Base-by-base conservation (phyloP, 441 rosid species). In the Corymbia citriodora region DNA sequence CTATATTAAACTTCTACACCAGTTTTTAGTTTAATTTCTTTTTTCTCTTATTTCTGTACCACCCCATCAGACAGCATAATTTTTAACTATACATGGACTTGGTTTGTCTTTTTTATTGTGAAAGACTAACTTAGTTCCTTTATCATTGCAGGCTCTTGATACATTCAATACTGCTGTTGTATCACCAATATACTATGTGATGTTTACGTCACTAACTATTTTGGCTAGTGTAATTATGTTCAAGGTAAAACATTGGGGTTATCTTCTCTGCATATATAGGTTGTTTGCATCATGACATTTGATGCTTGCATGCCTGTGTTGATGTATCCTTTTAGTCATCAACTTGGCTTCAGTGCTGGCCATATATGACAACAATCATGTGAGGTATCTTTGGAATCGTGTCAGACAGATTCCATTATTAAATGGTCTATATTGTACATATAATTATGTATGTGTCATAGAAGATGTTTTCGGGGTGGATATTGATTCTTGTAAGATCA, bases 151-250 rank as follows among this genome's bases (percentile, higher is more conserved):
- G 96, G 96, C 96, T 88, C 96, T 95, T 92, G 96, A 94, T 92
- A 95, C 95, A 90, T 95, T 95, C 93, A 95, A 94, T 92, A 94
- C 96, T 31, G 96, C 95, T 82, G 94, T 95, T 74, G 96, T 95
- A 88, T 95, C 96, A 72, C 96, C 96, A 33, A 95, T 95, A 93
- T 95, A 94, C 91, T 95, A 95, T 31, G 95, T 94, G 83, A 95
- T 95, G 95, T 95, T 95, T 91, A 95, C 96, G 55, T 94, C 96
- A 36, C 92, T 95, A 87, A 95, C 96, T 87, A 94, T 95, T 92
- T 91, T 94, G 92, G 96, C 96, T 55, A 95, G 96, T 89, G 94
- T 95, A 85, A 94, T 95, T 92, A 95, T 95, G 96, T 95, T 95
- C 90, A 95, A 95, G 96, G 95, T 95, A 94, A 82, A 54, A 45